Evolutionary conservation across 2,329 filamentous ascomycete genomes (phyloP), one percentile per base, ranked within the genome.

Genomic region (Chrysosporium keratinophilum): DNA sequence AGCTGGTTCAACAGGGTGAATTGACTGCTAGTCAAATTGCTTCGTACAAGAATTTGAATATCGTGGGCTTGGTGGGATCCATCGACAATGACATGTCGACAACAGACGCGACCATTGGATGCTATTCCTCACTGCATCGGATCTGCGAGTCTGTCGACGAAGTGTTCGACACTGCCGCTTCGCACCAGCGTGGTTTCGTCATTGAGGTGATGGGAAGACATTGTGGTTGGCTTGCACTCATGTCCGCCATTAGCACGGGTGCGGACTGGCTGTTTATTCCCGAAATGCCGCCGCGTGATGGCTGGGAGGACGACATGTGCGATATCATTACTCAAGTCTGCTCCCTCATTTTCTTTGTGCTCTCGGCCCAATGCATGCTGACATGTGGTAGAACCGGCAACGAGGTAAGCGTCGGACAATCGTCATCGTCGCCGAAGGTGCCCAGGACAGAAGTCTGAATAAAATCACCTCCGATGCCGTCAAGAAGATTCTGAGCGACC

Each of bases 81-180:
- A 98, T 98, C 66, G 93, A 98, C 77, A 98, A 98, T 67, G 93
- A 98, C 67, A 85, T 98, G 72, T 94, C 90, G 48, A 88, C 88
- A 59, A 98, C 93, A 11, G 93, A 98, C 70, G 91, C 93, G 56
- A 98, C 93, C 33, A 96, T 98, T 67, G 93, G 93, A 54, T 94
- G 88, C 69, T 97, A 95, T 74, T 95, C 90, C 42, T 93, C 93
- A 20, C 80, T 98, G 54, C 83, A 86, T 46, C 84, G 91, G 56
- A 95, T 98, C 62, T 97, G 91, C 72, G 87, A 96, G 68, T 88
- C 91, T 66, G 88, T 98, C 55, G 93, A 98, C 74, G 91, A 89
- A 66, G 95, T 75, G 28, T 75, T 98, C 62, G 91, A 98, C 71
- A 90, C 91, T 17, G 97, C 93, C 0, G 91, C 91, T 50, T 96